Evolutionary conservation across 169 alveolate genomes (phyloP).

Genomic region (Plasmodium gaboni): DNA sequence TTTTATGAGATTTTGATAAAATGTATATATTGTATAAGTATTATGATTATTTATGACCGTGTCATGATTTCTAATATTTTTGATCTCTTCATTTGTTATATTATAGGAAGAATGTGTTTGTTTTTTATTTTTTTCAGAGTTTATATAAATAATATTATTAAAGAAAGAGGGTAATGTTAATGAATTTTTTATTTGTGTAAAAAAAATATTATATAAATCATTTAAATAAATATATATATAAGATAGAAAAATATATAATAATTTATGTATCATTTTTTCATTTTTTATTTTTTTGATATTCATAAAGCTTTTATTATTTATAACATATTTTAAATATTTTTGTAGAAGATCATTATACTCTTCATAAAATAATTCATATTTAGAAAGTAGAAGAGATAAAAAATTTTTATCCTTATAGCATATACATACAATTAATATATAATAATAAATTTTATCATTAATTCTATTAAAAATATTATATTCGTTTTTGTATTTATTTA

Average conservation of each 20-base stretch:
- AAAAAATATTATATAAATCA: conserved; percentile 54
- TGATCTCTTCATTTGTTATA: not conserved
- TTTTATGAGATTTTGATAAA: conserved; percentile 19
- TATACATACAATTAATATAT: conserved; percentile 56
- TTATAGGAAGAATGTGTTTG: not conserved
- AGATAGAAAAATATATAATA: conserved; percentile 56
- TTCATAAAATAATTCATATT: conserved; percentile 40
- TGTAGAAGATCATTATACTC: conserved; percentile 52
- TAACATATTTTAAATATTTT: conserved; percentile 47
- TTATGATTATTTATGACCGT: not conserved
- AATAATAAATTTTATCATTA: conserved; percentile 52
- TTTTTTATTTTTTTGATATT: conserved; percentile 56
- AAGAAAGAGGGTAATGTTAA: conserved; percentile 61
- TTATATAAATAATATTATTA: conserved; percentile 61
- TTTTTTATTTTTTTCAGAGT: too few species aligned
- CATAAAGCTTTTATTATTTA: conserved; percentile 37
- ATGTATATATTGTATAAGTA: not conserved
- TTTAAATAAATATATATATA: conserved; percentile 59
- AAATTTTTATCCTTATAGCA: conserved; percentile 62
- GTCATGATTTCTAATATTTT: not conserved
- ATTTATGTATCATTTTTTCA: conserved; percentile 55
- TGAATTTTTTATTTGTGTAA: conserved; percentile 48
- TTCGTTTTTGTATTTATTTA: conserved; percentile 10
- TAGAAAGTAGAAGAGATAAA: conserved; percentile 38
- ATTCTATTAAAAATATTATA: conserved; percentile 28